Percentiles rank a stretch among this genome's conserved stretches.
phyloP scores from a whole-genome alignment of 768 basidiomycete genomes.

The Suillus hirtellus region DNA sequence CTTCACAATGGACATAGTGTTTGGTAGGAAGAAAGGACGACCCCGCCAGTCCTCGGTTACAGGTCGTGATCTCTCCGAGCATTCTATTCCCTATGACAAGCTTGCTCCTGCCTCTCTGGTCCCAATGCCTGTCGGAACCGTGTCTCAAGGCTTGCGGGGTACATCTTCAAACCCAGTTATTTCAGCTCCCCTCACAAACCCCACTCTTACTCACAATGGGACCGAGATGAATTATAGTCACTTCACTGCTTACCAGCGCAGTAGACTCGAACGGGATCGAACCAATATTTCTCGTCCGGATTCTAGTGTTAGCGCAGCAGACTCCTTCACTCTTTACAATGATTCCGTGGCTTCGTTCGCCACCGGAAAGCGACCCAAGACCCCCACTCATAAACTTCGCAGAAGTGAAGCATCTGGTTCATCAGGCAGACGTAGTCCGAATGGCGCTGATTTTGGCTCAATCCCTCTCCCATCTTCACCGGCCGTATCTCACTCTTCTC shows the following conservation, averaged over 20 bases:
- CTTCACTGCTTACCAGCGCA: conserved; percentile 47
- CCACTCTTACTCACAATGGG: conserved; percentile 69
- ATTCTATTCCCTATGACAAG: conserved; percentile 74
- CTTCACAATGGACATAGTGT: conserved; percentile 59
- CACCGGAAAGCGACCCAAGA: conserved; percentile 34
- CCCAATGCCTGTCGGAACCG: conserved; percentile 56
- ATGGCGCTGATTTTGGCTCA: conserved; percentile 55
- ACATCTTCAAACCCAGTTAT: conserved; percentile 40
- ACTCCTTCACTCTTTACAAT: conserved; percentile 60
- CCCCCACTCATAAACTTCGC: conserved; percentile 36
- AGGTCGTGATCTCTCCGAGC: conserved; percentile 59
- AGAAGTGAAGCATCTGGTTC: conserved; percentile 60
- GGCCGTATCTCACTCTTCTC: conserved; percentile 34
- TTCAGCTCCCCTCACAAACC: conserved; percentile 84
- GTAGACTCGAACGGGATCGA: conserved; percentile 55
- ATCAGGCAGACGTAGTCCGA: conserved; percentile 50
- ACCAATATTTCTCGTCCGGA: conserved; percentile 41
- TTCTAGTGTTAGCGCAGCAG: conserved; percentile 55
- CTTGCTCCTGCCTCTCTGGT: conserved; percentile 56
- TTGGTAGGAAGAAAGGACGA: conserved; percentile 59
- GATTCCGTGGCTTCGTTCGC: conserved; percentile 45
- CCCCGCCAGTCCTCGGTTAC: conserved; percentile 66
- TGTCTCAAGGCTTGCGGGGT: conserved; percentile 56
- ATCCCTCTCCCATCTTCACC: conserved; percentile 35
- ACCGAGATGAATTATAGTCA: conserved; percentile 61